A percentile compares a stretch with the other conserved stretches of the same genome.
Evolutionary conservation across 2,329 filamentous ascomycete genomes (phyloP).

Genomic region (Pseudocercospora macadamiae): DNA sequence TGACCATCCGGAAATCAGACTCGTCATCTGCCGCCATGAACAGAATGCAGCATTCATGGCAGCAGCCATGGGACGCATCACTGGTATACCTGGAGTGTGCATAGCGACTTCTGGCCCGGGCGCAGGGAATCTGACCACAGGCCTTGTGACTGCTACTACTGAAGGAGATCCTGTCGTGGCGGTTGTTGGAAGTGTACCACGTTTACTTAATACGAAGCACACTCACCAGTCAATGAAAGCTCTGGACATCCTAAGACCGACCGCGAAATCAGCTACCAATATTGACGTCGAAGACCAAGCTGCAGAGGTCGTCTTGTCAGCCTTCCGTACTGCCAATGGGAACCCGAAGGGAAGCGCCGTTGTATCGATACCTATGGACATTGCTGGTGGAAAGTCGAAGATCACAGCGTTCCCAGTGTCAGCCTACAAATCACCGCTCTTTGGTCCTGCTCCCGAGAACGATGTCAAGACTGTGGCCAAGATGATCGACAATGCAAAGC

Average conservation of each 20-base stretch:
- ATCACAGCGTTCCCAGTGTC: slow-evolving; percentile 44
- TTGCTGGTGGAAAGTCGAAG: slow-evolving; percentile 45
- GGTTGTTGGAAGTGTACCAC: slow-evolving; percentile 52
- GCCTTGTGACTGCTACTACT: neutral
- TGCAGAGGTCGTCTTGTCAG: slow-evolving; percentile 51
- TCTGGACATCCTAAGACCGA: slow-evolving; percentile 49
- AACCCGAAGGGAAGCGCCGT: slow-evolving; percentile 50
- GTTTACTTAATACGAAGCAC: slow-evolving; percentile 48
- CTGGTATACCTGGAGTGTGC: slow-evolving; percentile 50
- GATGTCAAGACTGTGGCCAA: slow-evolving; percentile 41
- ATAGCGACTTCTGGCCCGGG: slow-evolving; percentile 54
- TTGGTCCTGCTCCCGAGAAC: slow-evolving; percentile 43
- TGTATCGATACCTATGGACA: slow-evolving; percentile 51
- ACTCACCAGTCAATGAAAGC: slow-evolving; percentile 54
- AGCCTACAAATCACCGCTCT: slow-evolving; percentile 47
- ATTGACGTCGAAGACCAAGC: slow-evolving; percentile 54
- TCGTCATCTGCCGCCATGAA: slow-evolving; percentile 54
- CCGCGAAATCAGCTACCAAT: slow-evolving; percentile 47
- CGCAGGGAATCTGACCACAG: slow-evolving; percentile 45
- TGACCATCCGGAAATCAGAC: slow-evolving; percentile 52
- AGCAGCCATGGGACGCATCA: slow-evolving; percentile 51
- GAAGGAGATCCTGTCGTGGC: slow-evolving; percentile 54
- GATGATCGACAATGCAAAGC: slow-evolving; percentile 38
- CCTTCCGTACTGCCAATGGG: slow-evolving; percentile 48
- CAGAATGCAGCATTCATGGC: slow-evolving; percentile 57